Base-by-base conservation (phyloP, 257 asterid species). In the Penstemon davidsonii region DNA sequence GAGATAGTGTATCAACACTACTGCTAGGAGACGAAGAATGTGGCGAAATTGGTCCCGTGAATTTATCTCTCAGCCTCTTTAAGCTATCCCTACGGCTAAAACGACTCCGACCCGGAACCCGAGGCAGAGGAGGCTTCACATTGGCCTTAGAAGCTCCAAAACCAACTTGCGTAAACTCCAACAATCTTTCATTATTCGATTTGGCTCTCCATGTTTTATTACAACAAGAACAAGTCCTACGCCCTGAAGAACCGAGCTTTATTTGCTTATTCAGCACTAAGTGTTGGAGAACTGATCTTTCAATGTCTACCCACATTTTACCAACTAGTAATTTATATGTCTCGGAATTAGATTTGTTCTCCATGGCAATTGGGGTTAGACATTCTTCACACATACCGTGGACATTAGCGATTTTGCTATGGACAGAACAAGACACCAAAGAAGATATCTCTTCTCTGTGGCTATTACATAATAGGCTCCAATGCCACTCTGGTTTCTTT, bases 91-190 rank as follows among this genome's bases (percentile, higher is more conserved):
- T 80, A 7, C 86, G 84, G 62, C 94, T 77, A 45, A 93, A 87
- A 49, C 90, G 94, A 70, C 87, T 88, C 15, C 85, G 82, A 38
- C 87, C 85, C 0, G 85, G 87, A 39, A 75, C 80, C 37, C 92
- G 97, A 51, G 95, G 97, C 78, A 90, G 66, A 33, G 96, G 95
- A 47, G 94, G 96, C 76, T 78, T 93, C 19, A 85, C 76, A 71
- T 83, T 87, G 40, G 84, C 97, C 81, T 75, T 87, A 49, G 97
- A 86, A 71, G 91, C 98, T 57, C 96, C 96, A 46, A 55, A 58
- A 18, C 85, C 89, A 69, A 79, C 68, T 2, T 86, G 78, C 44
- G 76, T 73, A 38, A 75, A 63, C 42, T 85, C 84, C 37, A 86
- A 74, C 77, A 88, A 73, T 70, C 86, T 85, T 33, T 84, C 94